Evolutionary conservation across 768 basidiomycete genomes (phyloP).

Genomic region (Leccinellum rugosiceps): DNA sequence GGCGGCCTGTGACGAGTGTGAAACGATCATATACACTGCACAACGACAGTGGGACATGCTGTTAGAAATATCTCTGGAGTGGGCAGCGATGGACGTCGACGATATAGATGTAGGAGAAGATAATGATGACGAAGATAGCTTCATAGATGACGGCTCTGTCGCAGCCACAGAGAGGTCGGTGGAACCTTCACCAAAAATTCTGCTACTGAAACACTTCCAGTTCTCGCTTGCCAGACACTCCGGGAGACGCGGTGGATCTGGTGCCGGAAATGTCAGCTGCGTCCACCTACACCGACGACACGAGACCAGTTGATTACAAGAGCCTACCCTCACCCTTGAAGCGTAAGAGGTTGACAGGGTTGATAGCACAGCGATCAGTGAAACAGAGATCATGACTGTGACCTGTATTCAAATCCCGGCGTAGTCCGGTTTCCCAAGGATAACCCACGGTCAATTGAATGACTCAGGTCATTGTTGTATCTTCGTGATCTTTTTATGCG

Average conservation of each 20-base stretch:
- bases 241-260: neutral
- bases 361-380: conserved; percentile 10
- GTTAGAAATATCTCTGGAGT: conserved; percentile 17
- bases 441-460: too few relatives aligned
- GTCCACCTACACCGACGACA: conserved; percentile 1
- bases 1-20: conserved; percentile 13
- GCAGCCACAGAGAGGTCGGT: conserved; percentile 13
- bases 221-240: neutral
- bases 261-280: neutral
- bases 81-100: conserved; percentile 6
- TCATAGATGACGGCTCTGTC: neutral
- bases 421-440: too few relatives aligned
- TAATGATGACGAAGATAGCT: conserved; percentile 5
- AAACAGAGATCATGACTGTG: neutral
- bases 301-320: conserved; percentile 10
- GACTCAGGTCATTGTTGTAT: too few relatives aligned
- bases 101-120: conserved; percentile 11
- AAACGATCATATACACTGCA: conserved; percentile 14
- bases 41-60: conserved; percentile 20
- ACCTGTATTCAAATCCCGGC: neutral
- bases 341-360: conserved; percentile 15
- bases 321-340: conserved; percentile 22
- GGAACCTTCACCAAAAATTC: neutral
- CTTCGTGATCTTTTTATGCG: too few relatives aligned
- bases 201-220: conserved; percentile 10